phyloP scores from a whole-genome alignment of 306 rosid species.

The Urtica urens region DNA sequence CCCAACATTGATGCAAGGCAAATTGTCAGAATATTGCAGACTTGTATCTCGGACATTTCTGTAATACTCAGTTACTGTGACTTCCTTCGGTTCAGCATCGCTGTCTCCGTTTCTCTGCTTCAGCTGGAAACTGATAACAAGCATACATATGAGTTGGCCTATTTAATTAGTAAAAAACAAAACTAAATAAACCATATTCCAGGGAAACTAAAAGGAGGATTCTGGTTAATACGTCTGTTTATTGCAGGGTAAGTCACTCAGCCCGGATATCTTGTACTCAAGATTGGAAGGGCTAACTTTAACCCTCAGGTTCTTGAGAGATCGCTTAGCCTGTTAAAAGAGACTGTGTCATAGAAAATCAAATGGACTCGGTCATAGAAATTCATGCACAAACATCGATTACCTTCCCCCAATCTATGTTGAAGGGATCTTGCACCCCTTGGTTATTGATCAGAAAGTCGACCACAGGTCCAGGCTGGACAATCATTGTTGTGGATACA shows the following conservation, averaged over 20 bases:
- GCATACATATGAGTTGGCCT: background rate
- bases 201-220: too few species aligned
- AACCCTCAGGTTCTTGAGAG: constrained; percentile 69
- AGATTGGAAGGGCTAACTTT: constrained; percentile 51
- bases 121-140: constrained; percentile 8
- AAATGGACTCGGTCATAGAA: background rate
- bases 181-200: too few species aligned
- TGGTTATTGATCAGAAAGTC: constrained; percentile 75
- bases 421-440: constrained; percentile 53
- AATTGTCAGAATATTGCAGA: constrained; percentile 51
- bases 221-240: constrained; percentile 70
- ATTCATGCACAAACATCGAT: background rate
- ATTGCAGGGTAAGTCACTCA: constrained; percentile 67
- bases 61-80: constrained; percentile 78
- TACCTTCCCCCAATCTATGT: constrained; percentile 84
- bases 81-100: constrained; percentile 33
- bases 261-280: constrained; percentile 78
- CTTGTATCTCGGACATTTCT: constrained; percentile 47
- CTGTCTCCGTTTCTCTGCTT: constrained; percentile 39
- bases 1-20: constrained; percentile 88
- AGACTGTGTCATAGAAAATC: background rate
- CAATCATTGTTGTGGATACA: constrained; percentile 86
- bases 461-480: constrained; percentile 87
- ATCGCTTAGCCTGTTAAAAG: constrained; percentile 61
- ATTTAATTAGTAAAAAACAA: background rate